These are phyloP conservation scores for Aotearoamyces nothofagi DNA, from an alignment of 2,329 filamentous ascomycete species.

Conservation along the genomic window DNA sequence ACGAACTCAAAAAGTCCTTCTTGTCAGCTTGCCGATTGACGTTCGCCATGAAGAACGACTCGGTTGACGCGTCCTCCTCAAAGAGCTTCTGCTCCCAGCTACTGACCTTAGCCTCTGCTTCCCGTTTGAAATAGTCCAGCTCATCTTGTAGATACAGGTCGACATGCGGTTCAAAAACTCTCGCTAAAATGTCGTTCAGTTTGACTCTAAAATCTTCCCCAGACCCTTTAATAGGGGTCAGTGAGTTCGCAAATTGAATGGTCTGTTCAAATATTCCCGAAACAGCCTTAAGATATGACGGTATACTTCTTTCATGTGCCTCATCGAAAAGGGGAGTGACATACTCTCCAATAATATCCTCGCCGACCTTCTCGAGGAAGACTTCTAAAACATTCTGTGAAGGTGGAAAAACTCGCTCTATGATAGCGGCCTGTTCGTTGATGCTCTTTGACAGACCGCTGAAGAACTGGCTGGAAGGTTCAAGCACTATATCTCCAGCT, in stretches of 20 bases:
- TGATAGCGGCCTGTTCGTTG: conserved; percentile 68
- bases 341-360: conserved; percentile 75
- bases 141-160: conserved; percentile 89
- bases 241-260: conserved; percentile 57
- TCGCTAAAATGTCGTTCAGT: conserved; percentile 50
- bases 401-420: conserved; percentile 67
- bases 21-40: conserved; percentile 91
- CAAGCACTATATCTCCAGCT: conserved; percentile 55
- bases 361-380: conserved; percentile 68
- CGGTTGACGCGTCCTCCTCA: conserved; percentile 78
- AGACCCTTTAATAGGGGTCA: conserved; percentile 51
- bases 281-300: conserved; percentile 71
- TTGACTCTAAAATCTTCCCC: conserved; percentile 45
- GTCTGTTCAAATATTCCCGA: conserved; percentile 81
- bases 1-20: conserved; percentile 87
- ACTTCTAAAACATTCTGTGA: conserved; percentile 56
- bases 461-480: conserved; percentile 73
- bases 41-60: conserved; percentile 93
- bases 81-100: conserved; percentile 86
- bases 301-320: conserved; percentile 58
- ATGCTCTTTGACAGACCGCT: conserved; percentile 57
- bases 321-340: conserved; percentile 76
- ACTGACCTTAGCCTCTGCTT: conserved; percentile 61
- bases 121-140: conserved; percentile 66
- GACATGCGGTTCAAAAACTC: conserved; percentile 82